Conservation (phyloP, 2,329 filamentous ascomycete genomes). For the Pseudogymnoascus sp. region DNA sequence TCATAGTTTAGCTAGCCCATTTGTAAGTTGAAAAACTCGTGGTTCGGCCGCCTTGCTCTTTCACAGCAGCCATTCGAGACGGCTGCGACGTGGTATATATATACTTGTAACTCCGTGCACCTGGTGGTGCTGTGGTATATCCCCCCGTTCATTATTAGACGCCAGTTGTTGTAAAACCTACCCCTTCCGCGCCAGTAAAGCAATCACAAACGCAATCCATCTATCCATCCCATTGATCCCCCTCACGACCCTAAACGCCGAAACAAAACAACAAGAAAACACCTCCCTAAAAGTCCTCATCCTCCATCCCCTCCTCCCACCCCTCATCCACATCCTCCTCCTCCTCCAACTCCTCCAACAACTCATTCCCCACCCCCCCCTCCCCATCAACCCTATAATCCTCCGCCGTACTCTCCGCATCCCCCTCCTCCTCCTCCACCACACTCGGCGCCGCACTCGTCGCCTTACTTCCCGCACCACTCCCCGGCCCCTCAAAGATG, state of each 20-base stretch:
- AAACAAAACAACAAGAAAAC: background rate
- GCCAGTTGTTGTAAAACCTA: background rate
- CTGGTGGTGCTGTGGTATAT: background rate
- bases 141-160: background rate
- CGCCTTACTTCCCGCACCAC: slow-evolving; percentile 37
- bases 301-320: slow-evolving; percentile 2
- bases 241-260: background rate
- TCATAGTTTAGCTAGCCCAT: no score
- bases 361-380: background rate
- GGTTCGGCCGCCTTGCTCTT: no score
- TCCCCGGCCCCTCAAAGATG: slow-evolving; percentile 43
- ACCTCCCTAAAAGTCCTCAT: background rate
- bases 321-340: background rate
- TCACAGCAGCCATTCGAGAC: no score
- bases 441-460: slow-evolving; percentile 31
- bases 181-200: background rate
- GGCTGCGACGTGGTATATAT: background rate
- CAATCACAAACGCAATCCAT: background rate
- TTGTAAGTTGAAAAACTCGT: no score
- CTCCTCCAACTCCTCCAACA: background rate
- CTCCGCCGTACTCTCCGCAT: background rate
- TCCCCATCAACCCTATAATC: slow-evolving; percentile 1
- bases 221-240: background rate
- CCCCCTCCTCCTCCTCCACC: slow-evolving; percentile 7
- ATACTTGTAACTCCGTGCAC: background rate